Evolutionary conservation across 2,329 filamentous ascomycete genomes (phyloP).

Genomic region (Fusarium napiforme): DNA sequence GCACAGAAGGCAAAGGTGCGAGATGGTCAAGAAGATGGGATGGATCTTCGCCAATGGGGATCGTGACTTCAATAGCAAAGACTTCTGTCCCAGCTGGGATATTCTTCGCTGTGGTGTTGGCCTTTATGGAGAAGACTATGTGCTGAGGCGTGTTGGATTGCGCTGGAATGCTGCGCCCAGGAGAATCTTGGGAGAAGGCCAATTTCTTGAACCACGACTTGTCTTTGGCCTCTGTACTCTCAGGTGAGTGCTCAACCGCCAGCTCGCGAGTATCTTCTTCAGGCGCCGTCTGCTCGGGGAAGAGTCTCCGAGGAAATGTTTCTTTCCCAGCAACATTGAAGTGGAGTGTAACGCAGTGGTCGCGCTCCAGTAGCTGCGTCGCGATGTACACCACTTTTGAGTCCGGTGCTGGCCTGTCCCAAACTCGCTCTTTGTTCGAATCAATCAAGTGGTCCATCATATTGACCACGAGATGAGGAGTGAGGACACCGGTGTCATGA

Average conservation of each 20-base stretch:
- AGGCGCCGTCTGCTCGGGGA: neutral
- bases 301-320: neutral
- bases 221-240: neutral
- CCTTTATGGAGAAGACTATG: neutral
- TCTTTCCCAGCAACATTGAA: neutral
- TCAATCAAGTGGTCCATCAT: neutral
- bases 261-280: neutral
- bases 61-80: neutral
- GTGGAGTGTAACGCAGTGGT: neutral
- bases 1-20: fast-evolving
- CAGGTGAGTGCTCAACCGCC: neutral
- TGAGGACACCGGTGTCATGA: fast-evolving
- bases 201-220: neutral
- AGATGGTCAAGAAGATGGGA: neutral
- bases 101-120: fast-evolving
- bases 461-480: neutral
- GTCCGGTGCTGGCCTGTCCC: neutral
- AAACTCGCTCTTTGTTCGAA: neutral
- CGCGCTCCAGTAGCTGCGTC: neutral
- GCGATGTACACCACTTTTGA: neutral
- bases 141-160: neutral
- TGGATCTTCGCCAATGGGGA: neutral
- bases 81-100: neutral
- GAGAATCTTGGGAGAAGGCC: neutral
- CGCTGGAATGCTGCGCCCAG: neutral